Evolutionary conservation across 371 early-diverging fungal species (phyloP).

Genomic region (Nosema muscidifuracis): DNA sequence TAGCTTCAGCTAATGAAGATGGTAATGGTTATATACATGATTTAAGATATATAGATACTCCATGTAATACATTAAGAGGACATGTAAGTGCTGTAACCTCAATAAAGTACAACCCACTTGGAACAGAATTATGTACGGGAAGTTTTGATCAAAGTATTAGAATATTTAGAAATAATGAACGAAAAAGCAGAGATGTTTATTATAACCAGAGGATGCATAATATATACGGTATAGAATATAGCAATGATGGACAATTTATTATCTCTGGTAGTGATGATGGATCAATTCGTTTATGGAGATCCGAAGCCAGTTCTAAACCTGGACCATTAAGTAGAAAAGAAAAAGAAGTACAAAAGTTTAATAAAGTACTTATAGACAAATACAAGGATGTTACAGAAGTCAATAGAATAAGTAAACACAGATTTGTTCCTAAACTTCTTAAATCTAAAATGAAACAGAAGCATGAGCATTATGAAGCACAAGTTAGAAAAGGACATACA

Average conservation of each 20-base stretch:
- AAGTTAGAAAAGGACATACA: conserved; percentile 44
- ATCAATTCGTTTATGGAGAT: conserved; percentile 92
- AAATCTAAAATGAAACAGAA: conserved; percentile 54
- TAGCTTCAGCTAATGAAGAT: conserved; percentile 78
- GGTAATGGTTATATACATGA: conserved; percentile 86
- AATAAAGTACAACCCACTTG: conserved; percentile 91
- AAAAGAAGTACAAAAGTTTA: conserved; percentile 71
- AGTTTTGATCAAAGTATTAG: conserved; percentile 86
- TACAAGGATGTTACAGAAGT: conserved; percentile 84
- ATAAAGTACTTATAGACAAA: conserved; percentile 77
- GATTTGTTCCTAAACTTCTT: conserved; percentile 56
- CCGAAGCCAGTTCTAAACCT: conserved; percentile 76
- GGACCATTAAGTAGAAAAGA: conserved; percentile 71
- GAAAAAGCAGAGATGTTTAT: conserved; percentile 84
- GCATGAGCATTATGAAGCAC: conserved; percentile 55
- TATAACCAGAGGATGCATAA: conserved; percentile 88
- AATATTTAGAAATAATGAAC: conserved; percentile 72
- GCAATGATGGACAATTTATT: conserved; percentile 87
- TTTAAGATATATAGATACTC: conserved; percentile 78
- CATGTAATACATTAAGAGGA: conserved; percentile 76
- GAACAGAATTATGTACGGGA: conserved; percentile 85
- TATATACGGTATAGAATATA: conserved; percentile 79
- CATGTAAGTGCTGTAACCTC: conserved; percentile 93
- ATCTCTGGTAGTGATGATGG: conserved; percentile 93
- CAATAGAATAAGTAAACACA: conserved; percentile 67